These are phyloP conservation scores for Pelargonium fulgidum DNA, from an alignment of 441 rosid species.

Conservation along the genomic window DNA sequence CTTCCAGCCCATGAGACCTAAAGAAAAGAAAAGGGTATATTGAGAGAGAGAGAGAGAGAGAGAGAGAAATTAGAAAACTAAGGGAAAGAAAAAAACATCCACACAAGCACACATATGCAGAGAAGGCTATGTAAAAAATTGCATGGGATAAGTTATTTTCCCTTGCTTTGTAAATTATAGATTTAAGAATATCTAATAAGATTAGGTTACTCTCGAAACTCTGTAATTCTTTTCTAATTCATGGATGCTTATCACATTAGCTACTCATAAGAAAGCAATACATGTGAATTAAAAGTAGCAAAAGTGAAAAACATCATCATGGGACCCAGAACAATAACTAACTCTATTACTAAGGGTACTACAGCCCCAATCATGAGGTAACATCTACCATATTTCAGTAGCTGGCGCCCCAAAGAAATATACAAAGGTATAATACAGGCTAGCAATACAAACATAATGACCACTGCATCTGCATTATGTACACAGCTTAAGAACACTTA, in stretches of 20 bases:
- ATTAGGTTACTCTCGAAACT: neutral
- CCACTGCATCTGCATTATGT: neutral
- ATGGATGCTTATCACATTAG: neutral
- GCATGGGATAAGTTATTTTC: neutral
- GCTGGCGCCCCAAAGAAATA: neutral
- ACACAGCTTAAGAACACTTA: neutral
- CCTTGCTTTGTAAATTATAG: neutral
- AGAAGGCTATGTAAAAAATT: neutral
- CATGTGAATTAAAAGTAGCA: neutral
- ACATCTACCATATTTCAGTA: neutral
- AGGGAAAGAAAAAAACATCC: neutral
- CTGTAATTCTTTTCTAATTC: neutral
- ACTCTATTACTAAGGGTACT: neutral
- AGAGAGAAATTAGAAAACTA: conserved; percentile 9
- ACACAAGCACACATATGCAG: neutral
- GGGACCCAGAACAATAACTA: neutral
- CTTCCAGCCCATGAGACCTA: conserved; percentile 41
- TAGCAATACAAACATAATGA: neutral
- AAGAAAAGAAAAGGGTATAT: conserved; percentile 5
- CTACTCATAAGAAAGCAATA: conserved; percentile 2
- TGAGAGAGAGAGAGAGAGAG: conserved; percentile 9
- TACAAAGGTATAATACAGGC: neutral
- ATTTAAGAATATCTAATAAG: neutral
- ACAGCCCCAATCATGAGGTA: neutral
- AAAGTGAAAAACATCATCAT: neutral